Percentiles rank a stretch among this genome's conserved stretches.
These are phyloP conservation scores for Russula sp. DNA, from an alignment of 768 basidiomycete species.

Conservation along the genomic window DNA sequence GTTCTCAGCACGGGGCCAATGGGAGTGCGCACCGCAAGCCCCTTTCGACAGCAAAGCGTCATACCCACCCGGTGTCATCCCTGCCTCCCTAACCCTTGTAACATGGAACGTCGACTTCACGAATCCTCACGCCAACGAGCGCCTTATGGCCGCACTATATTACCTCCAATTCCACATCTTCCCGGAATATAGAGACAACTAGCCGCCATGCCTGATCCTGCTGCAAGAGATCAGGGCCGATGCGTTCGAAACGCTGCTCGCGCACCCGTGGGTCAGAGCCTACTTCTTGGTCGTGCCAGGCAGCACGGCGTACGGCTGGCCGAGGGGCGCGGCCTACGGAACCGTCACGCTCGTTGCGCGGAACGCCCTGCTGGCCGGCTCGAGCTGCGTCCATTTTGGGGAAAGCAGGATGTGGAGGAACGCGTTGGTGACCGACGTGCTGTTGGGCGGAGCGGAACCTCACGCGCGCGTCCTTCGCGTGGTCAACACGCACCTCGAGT, in stretches of 20 bases:
- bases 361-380: slow-evolving; percentile 43
- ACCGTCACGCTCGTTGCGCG: slow-evolving; percentile 64
- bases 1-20: neutral
- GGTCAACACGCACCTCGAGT: slow-evolving; percentile 74
- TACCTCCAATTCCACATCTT: slow-evolving; percentile 53
- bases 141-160: slow-evolving; percentile 44
- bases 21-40: slow-evolving; percentile 29
- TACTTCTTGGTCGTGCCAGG: slow-evolving; percentile 57
- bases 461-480: slow-evolving; percentile 44
- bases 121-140: slow-evolving; percentile 33
- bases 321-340: slow-evolving; percentile 46
- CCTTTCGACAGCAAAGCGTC: slow-evolving; percentile 30
- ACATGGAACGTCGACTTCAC: slow-evolving; percentile 69
- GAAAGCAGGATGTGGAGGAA: slow-evolving; percentile 46
- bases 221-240: slow-evolving; percentile 57
- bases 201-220: slow-evolving; percentile 55
- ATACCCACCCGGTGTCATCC: slow-evolving; percentile 24
- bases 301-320: slow-evolving; percentile 48
- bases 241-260: slow-evolving; percentile 45
- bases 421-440: slow-evolving; percentile 52
- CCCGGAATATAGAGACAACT: slow-evolving; percentile 38
- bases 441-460: slow-evolving; percentile 27
- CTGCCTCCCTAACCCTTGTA: slow-evolving; percentile 46
- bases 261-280: slow-evolving; percentile 55
- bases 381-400: slow-evolving; percentile 49